phyloP scores from a whole-genome alignment of 345 rosid species.

The Noccaea caerulescens region DNA sequence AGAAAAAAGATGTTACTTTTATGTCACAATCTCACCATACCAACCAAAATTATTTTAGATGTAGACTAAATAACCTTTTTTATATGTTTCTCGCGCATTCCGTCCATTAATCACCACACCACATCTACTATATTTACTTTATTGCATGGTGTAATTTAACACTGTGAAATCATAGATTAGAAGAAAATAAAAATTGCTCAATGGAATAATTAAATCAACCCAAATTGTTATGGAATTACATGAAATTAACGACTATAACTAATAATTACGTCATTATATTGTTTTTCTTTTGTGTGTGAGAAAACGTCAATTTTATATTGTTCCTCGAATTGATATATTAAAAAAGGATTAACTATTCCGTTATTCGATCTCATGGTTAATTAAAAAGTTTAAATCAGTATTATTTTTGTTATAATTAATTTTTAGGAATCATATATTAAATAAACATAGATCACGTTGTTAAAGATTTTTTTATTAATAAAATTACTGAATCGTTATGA shows the following conservation, averaged over 20 bases:
- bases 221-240: too few species aligned
- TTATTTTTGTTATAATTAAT: background rate
- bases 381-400: too few species aligned
- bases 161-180: background rate
- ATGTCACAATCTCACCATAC: conserved; percentile 39
- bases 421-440: background rate
- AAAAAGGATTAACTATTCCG: too few species aligned
- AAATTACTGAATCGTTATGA: background rate
- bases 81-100: conserved; percentile 7
- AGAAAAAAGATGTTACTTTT: conserved; percentile 30
- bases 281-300: too few species aligned
- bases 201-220: background rate
- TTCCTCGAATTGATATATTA: too few species aligned
- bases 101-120: conserved; percentile 17
- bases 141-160: background rate
- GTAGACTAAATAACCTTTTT: background rate
- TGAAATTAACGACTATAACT: too few species aligned
- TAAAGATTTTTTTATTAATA: background rate
- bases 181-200: background rate
- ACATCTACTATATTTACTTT: background rate
- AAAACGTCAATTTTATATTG: too few species aligned
- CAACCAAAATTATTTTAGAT: conserved; percentile 23
- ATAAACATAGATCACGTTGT: background rate
- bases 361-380: too few species aligned
- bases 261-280: too few species aligned